Evolutionary conservation across 768 basidiomycete species (phyloP), one percentile per base, ranked within the genome.

Genomic region (Trichaptum fuscoviolaceum): DNA sequence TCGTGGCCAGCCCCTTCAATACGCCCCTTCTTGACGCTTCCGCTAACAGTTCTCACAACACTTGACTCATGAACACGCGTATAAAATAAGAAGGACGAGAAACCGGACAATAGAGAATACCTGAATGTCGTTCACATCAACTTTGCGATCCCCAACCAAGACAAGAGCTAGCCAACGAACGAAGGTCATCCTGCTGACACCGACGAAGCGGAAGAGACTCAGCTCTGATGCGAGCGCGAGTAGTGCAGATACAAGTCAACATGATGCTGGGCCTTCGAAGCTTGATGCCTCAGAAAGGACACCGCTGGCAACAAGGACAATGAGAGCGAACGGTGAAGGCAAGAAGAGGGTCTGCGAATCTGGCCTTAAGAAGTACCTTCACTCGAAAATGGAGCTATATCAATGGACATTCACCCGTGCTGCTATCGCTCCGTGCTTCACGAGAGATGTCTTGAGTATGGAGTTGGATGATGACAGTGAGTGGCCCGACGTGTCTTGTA

Each of bases 391-490:
- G 42, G 72, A 77, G 34, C 70, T 78, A 57, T 79, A 75, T 75
- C 67, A 79, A 70, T 89, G 88, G 88, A 86, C 85, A 0, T 74
- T 87, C 66, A 83, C 82, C 15, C 78, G 80, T 24, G 85, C 83
- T 26, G 82, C 88, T 5, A 74, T 84, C 58, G 85, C 86, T 0
- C 74, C 81, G 1, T 89, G 88, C 70, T 85, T 83, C 65, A 75
- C 85, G 1, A 75, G 77, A 60, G 88, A 90, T 73, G 81, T 83
- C 0, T 73, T 83, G 27, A 70, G 72, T 7, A 81, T 87, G 84
- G 80, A 72, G 66, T 75, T 78, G 35, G 76, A 77, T 58, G 66
- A 66, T 20, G 69, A 68, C 23, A 73, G 73, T 76, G 81, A 63
- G 7, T 30, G 64, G 65, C 10, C n/a, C 17, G 7, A 23, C 30